Evolutionary conservation across 2,329 filamentous ascomycete genomes (phyloP).

Genomic region (Grosmannia penicillata): DNA sequence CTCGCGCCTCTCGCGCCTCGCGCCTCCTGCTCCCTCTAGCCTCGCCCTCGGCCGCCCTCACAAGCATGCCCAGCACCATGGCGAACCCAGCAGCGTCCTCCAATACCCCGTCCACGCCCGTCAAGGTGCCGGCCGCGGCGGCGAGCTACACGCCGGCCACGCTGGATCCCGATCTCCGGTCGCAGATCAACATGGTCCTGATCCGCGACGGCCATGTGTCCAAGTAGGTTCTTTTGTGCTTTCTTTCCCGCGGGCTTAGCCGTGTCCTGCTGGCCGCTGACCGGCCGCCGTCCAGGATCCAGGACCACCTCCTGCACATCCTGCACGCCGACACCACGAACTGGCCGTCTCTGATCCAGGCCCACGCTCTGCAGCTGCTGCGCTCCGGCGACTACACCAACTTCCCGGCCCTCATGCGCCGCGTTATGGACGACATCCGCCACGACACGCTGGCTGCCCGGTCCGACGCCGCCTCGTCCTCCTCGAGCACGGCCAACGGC

Average conservation of each 20-base stretch:
- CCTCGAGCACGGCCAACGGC: conserved; percentile 17
- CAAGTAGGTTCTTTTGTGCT: conserved; percentile 27
- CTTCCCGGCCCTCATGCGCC: conserved; percentile 45
- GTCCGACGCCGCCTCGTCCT: conserved; percentile 16
- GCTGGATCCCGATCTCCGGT: conserved; percentile 45
- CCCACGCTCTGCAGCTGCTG: conserved; percentile 44
- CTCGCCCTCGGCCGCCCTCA: background rate
- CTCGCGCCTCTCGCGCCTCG: too few species aligned
- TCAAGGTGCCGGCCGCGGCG: conserved; percentile 45
- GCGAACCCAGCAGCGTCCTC: conserved; percentile 3
- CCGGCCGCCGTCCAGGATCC: conserved; percentile 31
- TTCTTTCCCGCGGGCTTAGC: too few species aligned
- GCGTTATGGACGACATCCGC: conserved; percentile 47
- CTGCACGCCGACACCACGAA: conserved; percentile 44
- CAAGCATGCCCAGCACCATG: conserved; percentile 4
- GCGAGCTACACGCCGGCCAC: conserved; percentile 45
- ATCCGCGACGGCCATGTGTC: conserved; percentile 43
- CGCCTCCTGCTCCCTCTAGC: background rate
- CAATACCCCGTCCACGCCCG: conserved; percentile 32
- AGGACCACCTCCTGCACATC: conserved; percentile 47
- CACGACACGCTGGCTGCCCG: conserved; percentile 24
- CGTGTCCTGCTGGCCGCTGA: background rate
- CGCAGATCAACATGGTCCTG: conserved; percentile 44
- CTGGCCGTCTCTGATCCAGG: conserved; percentile 47
- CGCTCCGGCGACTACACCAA: conserved; percentile 43